Conservation (phyloP, 495 filamentous ascomycete genomes). For the Lasiosphaeris hirsuta region DNA sequence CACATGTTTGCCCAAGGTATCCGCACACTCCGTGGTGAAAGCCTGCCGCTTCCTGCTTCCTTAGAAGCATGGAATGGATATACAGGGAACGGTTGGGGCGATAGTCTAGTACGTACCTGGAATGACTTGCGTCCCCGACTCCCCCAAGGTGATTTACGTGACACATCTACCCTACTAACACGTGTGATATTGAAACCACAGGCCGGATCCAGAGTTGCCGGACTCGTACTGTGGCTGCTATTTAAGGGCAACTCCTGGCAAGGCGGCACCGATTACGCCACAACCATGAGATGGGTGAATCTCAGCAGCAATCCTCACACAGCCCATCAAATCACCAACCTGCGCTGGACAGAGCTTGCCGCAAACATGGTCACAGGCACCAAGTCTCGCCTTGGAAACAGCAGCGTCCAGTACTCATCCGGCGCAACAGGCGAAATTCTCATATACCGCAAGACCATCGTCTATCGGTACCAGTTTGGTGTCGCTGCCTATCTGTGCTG, state of each 20-base stretch:
- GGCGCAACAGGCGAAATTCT: background rate
- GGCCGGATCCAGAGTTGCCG: background rate
- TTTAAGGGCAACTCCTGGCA: background rate
- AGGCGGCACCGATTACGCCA: background rate
- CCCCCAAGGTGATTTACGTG: too few species aligned
- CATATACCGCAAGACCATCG: background rate
- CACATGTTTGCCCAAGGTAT: background rate
- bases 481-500: background rate
- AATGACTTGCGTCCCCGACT: background rate
- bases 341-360: background rate
- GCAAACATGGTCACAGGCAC: background rate
- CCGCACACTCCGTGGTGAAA: background rate
- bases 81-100: background rate
- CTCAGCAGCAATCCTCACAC: background rate
- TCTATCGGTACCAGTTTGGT: background rate
- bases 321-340: background rate
- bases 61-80: background rate
- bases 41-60: background rate
- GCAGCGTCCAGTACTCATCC: background rate
- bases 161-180: too few species aligned
- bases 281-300: background rate
- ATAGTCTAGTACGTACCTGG: background rate
- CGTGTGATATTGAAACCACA: background rate
- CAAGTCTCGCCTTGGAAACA: background rate
- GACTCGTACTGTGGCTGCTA: background rate